A percentile compares a stretch with the other conserved stretches of the same genome.
These are phyloP conservation scores for Thielaviopsis populi DNA, from an alignment of 2,329 filamentous ascomycete species.

Conservation along the genomic window DNA sequence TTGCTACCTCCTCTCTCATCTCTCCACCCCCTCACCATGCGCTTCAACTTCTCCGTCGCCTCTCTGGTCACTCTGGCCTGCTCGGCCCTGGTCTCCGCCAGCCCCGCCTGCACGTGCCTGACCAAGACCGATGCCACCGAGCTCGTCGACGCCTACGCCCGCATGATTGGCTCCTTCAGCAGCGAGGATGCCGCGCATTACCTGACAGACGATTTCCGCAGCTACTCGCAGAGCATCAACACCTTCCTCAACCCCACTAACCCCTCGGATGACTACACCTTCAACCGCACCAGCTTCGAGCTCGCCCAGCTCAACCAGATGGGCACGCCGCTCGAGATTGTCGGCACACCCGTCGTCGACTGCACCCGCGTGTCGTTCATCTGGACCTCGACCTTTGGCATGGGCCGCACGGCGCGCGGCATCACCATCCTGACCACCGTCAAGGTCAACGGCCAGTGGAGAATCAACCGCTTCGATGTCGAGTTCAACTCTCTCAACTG, in stretches of 20 bases:
- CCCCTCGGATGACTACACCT: conserved; percentile 16
- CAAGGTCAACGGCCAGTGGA: conserved; percentile 17
- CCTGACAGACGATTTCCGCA: conserved; percentile 17
- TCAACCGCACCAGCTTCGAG: conserved; percentile 17
- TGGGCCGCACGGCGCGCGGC: conserved; percentile 14
- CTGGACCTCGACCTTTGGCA: conserved; percentile 17
- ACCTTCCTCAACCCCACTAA: conserved; percentile 16
- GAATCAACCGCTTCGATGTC: conserved; percentile 17
- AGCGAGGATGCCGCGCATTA: conserved; percentile 25
- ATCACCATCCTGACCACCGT: conserved; percentile 19
- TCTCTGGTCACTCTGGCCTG: conserved; percentile 11
- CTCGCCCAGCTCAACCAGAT: conserved; percentile 13
- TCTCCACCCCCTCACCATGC: conserved; percentile 10
- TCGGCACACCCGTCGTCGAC: conserved; percentile 13
- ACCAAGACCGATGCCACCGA: conserved; percentile 16
- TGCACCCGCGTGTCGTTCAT: conserved; percentile 16
- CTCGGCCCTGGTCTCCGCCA: conserved; percentile 7
- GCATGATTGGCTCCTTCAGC: conserved; percentile 40
- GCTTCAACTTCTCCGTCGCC: conserved; percentile 12
- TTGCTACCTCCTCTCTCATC: not conserved
- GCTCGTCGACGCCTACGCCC: conserved; percentile 26
- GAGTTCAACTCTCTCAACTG: conserved; percentile 19
- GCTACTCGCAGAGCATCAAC: conserved; percentile 18
- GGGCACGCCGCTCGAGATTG: conserved; percentile 9
- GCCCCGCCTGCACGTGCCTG: conserved; percentile 16